A percentile compares a stretch with the other conserved stretches of the same genome.
These are phyloP conservation scores for Acanthamoeba lenticulata DNA, from an alignment of 208 protist genomes.

Conservation along the genomic window DNA sequence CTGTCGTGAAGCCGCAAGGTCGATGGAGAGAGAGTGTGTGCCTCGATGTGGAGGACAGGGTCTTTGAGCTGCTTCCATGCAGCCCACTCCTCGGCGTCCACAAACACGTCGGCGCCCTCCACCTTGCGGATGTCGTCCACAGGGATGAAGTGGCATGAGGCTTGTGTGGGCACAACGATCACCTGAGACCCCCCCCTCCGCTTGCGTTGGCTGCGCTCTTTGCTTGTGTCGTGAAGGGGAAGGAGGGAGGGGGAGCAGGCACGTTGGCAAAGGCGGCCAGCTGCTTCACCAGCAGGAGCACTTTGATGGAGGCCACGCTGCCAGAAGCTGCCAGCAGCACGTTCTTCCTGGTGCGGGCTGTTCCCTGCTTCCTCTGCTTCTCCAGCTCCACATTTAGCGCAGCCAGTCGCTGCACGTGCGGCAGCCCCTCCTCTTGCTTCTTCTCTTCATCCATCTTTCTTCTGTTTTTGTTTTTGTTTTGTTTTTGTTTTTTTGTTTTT, in stretches of 20 bases:
- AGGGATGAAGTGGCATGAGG: slow-evolving; percentile 16
- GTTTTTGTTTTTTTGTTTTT: not conserved
- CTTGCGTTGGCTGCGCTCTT: not conserved
- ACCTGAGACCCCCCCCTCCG: not conserved
- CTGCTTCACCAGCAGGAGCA: not conserved
- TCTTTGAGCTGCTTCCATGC: slow-evolving; percentile 67
- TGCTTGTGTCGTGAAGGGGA: not conserved
- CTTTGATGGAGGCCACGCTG: slow-evolving; percentile 51
- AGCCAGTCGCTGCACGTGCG: not conserved
- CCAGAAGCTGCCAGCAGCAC: not conserved
- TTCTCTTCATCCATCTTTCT: not conserved
- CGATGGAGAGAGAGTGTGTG: not conserved
- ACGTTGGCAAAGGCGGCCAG: slow-evolving; percentile 24
- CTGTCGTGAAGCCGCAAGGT: not conserved
- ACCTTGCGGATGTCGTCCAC: not conserved
- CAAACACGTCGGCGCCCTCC: not conserved
- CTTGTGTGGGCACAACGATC: not conserved
- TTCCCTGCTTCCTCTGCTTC: not conserved
- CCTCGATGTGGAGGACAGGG: slow-evolving; percentile 76
- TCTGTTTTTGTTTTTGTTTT: not conserved
- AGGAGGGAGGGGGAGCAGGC: not conserved
- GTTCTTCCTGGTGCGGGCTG: not conserved
- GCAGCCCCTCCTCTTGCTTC: not conserved
- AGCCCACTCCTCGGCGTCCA: slow-evolving; percentile 63
- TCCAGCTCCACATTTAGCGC: not conserved